Base-by-base conservation (phyloP, 495 filamentous ascomycete genomes). In the Neurospora sp. region DNA sequence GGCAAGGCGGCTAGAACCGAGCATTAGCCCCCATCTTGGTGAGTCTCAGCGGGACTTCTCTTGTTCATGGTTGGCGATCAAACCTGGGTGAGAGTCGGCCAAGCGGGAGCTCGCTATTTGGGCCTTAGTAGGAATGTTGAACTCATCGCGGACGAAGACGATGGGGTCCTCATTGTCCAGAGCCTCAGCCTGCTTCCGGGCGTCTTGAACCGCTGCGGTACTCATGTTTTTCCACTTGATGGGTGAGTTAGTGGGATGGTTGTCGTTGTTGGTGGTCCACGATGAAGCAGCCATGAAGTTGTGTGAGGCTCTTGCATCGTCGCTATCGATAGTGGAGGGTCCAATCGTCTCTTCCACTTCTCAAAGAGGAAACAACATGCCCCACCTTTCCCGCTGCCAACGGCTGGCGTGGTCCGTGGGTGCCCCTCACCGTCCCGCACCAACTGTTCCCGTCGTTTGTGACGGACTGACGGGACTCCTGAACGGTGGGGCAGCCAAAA, bases 41-140 rank as follows among this genome's bases (percentile, higher is more conserved):
- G 31, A n/a, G 12, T 35, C 27, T 45, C 42, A 71, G 42, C 16
- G 70, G 44, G 44, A n/a, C 22, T 38, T 18, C 3, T 31, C 38
- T 27, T 31, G 44, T 70, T 38, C 38, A 59, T 40, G 12, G 38
- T 69, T 69, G 79, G 44, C 74, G 83, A 81, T 71, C 75, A 79
- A 77, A 80, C 82, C 78, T 74, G 75, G 69, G 53, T 65, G 53
- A 65, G 27, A 35, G 16, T 78, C 75, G 10, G 82, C 81, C 47
- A 94, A 77, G 5, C 80, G 87, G 71, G 87, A 91, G 71, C 91
- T 89, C 77, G 89, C 90, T 72, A 97, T 82, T 76, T 96, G 91
- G 22, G 85, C 85, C 80, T 90, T 93, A 22, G 92, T 91, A 16
- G 96, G 96, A 73, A 97, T 92, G 53, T 92, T 85, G 78, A 98